Evolutionary conservation across 257 asterid genomes (phyloP), one percentile per base, ranked within the genome.

Genomic region (Petunia axillaris): DNA sequence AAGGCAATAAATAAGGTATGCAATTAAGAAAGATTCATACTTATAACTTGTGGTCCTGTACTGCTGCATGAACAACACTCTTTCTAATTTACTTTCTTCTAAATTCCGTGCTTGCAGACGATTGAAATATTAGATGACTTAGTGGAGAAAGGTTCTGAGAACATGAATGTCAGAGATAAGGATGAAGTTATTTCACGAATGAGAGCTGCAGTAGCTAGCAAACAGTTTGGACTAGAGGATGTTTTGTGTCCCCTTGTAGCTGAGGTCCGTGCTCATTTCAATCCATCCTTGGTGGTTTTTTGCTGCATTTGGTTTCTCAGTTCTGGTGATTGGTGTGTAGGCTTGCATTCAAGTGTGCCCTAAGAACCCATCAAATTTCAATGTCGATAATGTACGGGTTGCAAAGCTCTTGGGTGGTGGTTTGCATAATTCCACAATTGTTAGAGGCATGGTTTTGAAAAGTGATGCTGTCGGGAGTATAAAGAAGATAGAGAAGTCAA

Each of bases 281-380:
- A 3, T 41, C 39, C 73, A 48, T 64, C 86, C 41, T 46, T 75
- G 8, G 53, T 68, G 76, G 9, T 4, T 48, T 50, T 71, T 55
- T 35, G 8, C 46, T 60, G 48, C 39, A 25, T n/a, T 53, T 48
- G 9, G 40, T 35, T 71, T 78, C 58, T 46, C 52, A 13, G 44
- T 64, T 5, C 57, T 59, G 5, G 25, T 25, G 25, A 25, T 25
- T 50, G 37, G 8, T 78, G 50, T 83, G 83, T 77, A 96, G 99
- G 98, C 97, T 40, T 96, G 99, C 85, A 92, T 92, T 40, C 97
- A 94, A 90, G 98, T 94, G 83, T 96, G 99, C 88, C 99, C 99
- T 62, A 90, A 88, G 81, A 94, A 92, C 87, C 98, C 97, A 11
- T 87, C 88, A 16, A 96, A 94, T 86, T 96, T 96, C 88, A 96